Evolutionary conservation across 2,329 filamentous ascomycete genomes (phyloP), one percentile per base, ranked within the genome.

Genomic region (Drechslerella dactyloides): DNA sequence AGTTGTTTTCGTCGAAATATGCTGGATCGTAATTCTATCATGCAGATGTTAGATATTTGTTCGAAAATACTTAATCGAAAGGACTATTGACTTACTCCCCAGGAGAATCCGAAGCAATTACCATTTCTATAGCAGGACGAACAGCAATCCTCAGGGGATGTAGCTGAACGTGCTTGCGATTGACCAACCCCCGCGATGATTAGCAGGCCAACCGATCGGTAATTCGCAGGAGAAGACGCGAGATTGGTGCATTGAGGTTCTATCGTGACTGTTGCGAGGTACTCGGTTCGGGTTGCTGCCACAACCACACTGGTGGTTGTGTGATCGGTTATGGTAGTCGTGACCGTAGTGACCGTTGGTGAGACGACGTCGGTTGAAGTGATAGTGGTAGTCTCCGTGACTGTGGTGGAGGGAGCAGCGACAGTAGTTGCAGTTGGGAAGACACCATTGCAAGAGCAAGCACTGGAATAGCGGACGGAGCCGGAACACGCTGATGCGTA

Each of bases 391-490:
- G 42, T 4, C 42, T 4, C 3, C 13, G 42, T 46, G 3, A 46
- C 19, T n/a, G 42, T 46, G 42, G 42, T 46, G 42, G 42, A 46
- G 19, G 42, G 42, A n/a, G 42, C 42, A n/a, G 15, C 42, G 42
- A 46, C 42, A 13, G 42, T 46, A 15, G 15, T 21, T 21, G 42
- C 19, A 13, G 42, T 46, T 46, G 42, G 42, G 13, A 46, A 15
- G 42, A 46, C 42, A 21, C 42, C 42, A 13, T 4, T n/a, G 42
- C 42, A 46, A 46, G 42, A 46, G 42, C 42, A 46, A 3, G 42
- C 42, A 13, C 42, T 46, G 4, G 42, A 46, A 46, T 46, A 46
- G 42, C 42, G 42, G 15, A 4, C 13, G 42, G 42, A 3, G 19
- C 42, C 42, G 42, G 42, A 4, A 21, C 42, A 46, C 4, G 42